Conservation (phyloP, 2,329 filamentous ascomycete species). For the Massarina eburnea region DNA sequence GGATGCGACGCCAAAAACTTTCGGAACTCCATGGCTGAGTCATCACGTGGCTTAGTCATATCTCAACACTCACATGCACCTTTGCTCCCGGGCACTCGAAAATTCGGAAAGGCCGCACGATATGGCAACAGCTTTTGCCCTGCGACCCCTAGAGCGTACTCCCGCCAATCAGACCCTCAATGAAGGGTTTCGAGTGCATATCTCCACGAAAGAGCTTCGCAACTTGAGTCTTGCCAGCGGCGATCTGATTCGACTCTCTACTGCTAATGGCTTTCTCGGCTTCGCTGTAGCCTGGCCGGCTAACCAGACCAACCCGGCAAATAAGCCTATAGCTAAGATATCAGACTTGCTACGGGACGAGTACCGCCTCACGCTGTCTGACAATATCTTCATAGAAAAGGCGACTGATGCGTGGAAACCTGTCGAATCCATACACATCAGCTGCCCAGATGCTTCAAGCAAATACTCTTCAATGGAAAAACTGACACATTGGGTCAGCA, state of each 20-base stretch:
- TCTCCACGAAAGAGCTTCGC: constrained; percentile 59
- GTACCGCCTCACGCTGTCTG: constrained; percentile 64
- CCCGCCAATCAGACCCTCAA: constrained; percentile 52
- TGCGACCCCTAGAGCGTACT: constrained; percentile 55
- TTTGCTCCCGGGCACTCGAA: no score
- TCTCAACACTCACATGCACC: background rate
- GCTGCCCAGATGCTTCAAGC: constrained; percentile 19
- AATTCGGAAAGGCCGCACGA: background rate
- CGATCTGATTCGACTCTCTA: constrained; percentile 58
- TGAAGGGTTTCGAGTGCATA: constrained; percentile 59
- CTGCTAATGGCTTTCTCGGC: constrained; percentile 49
- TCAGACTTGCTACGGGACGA: constrained; percentile 71
- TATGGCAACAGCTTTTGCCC: constrained; percentile 48
- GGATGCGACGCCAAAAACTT: constrained; percentile 4
- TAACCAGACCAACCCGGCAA: constrained; percentile 41
- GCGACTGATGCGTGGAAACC: constrained; percentile 42
- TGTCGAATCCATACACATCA: constrained; percentile 32
- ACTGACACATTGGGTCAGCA: constrained; percentile 31
- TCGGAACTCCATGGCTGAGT: no score
- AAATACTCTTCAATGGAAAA: constrained; percentile 30
- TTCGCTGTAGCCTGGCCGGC: constrained; percentile 66
- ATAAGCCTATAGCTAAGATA: constrained; percentile 58
- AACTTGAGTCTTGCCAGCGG: constrained; percentile 59
- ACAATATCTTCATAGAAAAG: constrained; percentile 59
- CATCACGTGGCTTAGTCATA: constrained; percentile 9